Evolutionary conservation across 768 basidiomycete genomes (phyloP), one percentile per base, ranked within the genome.

Genomic region (Pseudohyphozyma bogoriensis): DNA sequence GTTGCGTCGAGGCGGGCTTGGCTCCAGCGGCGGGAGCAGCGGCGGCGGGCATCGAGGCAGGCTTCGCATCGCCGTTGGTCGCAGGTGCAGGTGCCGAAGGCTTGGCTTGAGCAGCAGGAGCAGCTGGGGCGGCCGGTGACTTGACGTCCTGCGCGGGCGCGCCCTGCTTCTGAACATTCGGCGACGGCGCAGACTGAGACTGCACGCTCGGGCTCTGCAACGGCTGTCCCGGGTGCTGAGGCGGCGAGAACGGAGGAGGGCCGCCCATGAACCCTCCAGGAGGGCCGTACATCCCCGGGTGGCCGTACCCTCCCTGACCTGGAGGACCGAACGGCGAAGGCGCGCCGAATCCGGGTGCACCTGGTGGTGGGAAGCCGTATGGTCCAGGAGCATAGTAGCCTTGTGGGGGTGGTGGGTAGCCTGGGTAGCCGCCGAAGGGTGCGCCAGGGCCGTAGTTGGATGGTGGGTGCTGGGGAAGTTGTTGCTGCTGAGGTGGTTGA

Each of bases 351-450:
- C n/a, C n/a, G n/a, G n/a, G n/a, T n/a, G n/a, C n/a, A n/a, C n/a
- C n/a, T n/a, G n/a, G n/a, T n/a, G n/a, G 45, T 4, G 45, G 45
- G n/a, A 26, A 26, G 45, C 26, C 22, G 45, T 46, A 16, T n/a
- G 54, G 50, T 2, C 58, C 58, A 24, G 63, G 58, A 35, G 24
- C 54, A 9, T 49, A 53, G 40, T 55, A 55, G 12, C 54, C 45
- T 32, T 53, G 59, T 35, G 47, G 54, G n/a, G 45, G 57, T 31
- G 45, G 44, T 4, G 59, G 56, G 0, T 45, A 49, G 50, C 31
- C 40, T 42, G 24, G 37, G 56, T 26, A 36, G 26, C 36, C 53
- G 33, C 46, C 18, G 35, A 36, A 29, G 8, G 47, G 64, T 5
- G 52, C 56, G 1, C 52, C 52, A 20, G 55, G 54, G 22, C 36